phyloP scores from a whole-genome alignment of 805 yeast species.

The Zygosaccharomyces gambellarensis region DNA sequence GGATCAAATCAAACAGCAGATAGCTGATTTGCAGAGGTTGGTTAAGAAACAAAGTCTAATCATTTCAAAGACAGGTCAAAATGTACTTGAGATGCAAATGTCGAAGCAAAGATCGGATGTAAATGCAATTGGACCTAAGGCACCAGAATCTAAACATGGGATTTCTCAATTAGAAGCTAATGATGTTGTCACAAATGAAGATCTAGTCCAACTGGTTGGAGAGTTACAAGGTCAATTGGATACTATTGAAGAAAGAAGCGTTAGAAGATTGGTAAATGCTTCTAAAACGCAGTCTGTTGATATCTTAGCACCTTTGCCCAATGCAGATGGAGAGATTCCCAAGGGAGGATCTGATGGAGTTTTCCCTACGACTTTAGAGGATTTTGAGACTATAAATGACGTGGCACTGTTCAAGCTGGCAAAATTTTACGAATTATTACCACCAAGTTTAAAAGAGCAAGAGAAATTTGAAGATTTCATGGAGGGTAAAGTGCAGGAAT shows the following conservation, averaged over 20 bases:
- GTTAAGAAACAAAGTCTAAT: conserved; percentile 63
- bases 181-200: conserved; percentile 75
- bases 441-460: conserved; percentile 55
- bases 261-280: conserved; percentile 65
- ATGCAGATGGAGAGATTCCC: conserved; percentile 73
- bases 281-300: conserved; percentile 41
- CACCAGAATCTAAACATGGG: conserved; percentile 13
- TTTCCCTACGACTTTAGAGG: conserved; percentile 57
- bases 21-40: conserved; percentile 46
- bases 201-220: conserved; percentile 77
- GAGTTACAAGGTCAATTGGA: conserved; percentile 88
- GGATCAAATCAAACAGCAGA: conserved; percentile 36
- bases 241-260: conserved; percentile 67
- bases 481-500: conserved; percentile 45
- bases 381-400: conserved; percentile 46
- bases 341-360: conserved; percentile 28
- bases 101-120: conserved; percentile 43
- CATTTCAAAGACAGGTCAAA: conserved; percentile 75
- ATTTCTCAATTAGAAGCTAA: conserved; percentile 38
- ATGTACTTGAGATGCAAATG: conserved; percentile 65
- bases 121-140: conserved; percentile 21
- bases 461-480: conserved; percentile 47
- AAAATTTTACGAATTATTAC: conserved; percentile 70
- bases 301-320: conserved; percentile 62
- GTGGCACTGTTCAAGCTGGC: conserved; percentile 49